Evolutionary conservation across 2,329 filamentous ascomycete genomes (phyloP).

Genomic region (Colletotrichum graminicola): DNA sequence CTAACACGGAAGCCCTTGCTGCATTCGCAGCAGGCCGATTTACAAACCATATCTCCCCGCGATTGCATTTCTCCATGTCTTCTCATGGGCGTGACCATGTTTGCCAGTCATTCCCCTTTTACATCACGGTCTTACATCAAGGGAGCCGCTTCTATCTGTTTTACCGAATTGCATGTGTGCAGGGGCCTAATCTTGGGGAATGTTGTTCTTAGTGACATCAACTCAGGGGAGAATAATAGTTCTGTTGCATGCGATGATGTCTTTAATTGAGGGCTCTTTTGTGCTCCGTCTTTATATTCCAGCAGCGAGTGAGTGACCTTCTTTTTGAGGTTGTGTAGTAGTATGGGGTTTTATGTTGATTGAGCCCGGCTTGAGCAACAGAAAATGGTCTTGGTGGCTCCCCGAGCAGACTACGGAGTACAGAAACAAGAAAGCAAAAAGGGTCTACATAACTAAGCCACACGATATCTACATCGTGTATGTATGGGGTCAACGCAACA

Average conservation of each 20-base stretch:
- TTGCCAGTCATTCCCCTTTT: background rate
- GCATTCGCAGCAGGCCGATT: background rate
- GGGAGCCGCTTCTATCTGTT: too few species aligned
- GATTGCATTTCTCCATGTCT: background rate
- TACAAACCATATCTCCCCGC: background rate
- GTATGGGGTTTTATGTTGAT: background rate
- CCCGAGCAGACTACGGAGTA: fast-evolving
- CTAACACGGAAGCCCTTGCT: background rate
- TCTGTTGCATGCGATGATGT: too few species aligned
- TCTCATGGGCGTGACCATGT: background rate
- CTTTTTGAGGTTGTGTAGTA: too few species aligned
- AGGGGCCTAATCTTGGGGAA: too few species aligned
- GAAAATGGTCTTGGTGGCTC: background rate
- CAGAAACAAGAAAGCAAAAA: background rate
- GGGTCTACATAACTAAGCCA: too few species aligned
- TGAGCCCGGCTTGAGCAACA: background rate
- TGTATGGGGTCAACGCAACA: too few species aligned
- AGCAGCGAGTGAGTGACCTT: too few species aligned
- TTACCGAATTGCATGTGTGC: too few species aligned
- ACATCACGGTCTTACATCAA: background rate
- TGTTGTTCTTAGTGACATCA: too few species aligned
- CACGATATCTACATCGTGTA: background rate
- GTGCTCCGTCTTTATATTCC: too few species aligned
- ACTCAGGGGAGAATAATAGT: too few species aligned
- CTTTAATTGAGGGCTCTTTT: too few species aligned